Base-by-base conservation (phyloP, 1,284 basidiomycete species). In the Schizophyllum amplum region DNA sequence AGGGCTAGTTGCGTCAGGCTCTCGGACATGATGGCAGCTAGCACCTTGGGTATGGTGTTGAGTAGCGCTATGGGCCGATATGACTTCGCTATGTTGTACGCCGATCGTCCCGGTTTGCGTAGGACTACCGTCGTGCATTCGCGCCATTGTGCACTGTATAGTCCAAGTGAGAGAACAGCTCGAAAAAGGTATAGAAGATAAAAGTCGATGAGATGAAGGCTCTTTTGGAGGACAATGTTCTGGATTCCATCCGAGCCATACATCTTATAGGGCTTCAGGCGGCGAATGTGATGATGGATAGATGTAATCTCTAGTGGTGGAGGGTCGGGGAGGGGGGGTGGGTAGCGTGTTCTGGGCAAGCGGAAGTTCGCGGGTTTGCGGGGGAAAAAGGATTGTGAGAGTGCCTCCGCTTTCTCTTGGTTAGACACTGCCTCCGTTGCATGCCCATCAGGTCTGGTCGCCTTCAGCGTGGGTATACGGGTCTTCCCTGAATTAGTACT, bases 61-160 rank as follows among this genome's bases (percentile, higher is more conserved):
- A 47, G 42, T 20, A 54, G 42, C 17, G 42, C 33, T 7, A 55
- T 55, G 24, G 50, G 25, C 17, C 47, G 54, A 25, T 55, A 55
- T 4, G 54, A 47, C 20, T 48, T 49, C 6, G 54, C 47, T 22
- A 50, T 26, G 7, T 24, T 50, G 47, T 55, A 55, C 24, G 50
- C 54, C 13, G 54, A 21, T n/a, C 51, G 50, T 20, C 26, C 51
- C 20, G 47, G 24, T 24, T 55, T 55, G 15, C 47, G 47, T 50
- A 55, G 49, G 21, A 48, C 54, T 4, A 55, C 47, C 11, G 54
- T 48, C 6, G 50, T 48, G 11, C 24, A 49, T 24, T 24, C 25
- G 21, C 47, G 23, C 21, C 21, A 33, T 21, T 55, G 21, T 5
- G n/a, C 5, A 4, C 47, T 47, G 54, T 50, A 48, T 24, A 24